phyloP scores from a whole-genome alignment of 331 rosid species.

The Malus hybrid region DNA sequence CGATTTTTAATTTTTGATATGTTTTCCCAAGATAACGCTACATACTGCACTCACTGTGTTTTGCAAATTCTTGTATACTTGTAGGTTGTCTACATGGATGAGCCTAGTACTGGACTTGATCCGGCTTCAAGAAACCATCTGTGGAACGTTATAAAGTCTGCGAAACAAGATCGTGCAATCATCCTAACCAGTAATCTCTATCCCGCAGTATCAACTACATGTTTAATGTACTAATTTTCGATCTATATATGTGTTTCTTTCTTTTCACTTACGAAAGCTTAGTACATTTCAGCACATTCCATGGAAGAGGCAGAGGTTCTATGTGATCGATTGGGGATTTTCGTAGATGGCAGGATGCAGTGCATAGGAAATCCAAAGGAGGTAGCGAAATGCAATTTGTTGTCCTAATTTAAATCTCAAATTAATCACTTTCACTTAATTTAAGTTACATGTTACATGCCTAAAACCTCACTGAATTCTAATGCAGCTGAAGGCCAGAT shows the following conservation, averaged over 20 bases:
- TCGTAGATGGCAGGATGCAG: constrained; percentile 62
- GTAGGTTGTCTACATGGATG: constrained; percentile 85
- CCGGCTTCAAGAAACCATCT: constrained; percentile 74
- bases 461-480: not conserved
- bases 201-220: not conserved
- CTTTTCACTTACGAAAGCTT: not conserved
- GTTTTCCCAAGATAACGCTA: not conserved
- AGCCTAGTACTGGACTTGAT: constrained; percentile 75
- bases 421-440: too few relatives aligned
- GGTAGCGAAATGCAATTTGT: constrained; percentile 25
- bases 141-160: constrained; percentile 72
- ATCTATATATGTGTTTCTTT: not conserved
- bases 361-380: constrained; percentile 76
- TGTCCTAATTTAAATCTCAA: not conserved
- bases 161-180: constrained; percentile 67
- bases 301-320: constrained; percentile 83
- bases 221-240: too few relatives aligned
- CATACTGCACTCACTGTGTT: too few relatives aligned
- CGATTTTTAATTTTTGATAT: not conserved
- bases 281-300: constrained; percentile 56
- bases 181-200: constrained; percentile 53
- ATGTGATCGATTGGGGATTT: constrained; percentile 67
- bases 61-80: not conserved
- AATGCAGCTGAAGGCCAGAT: constrained; percentile 59
- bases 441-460: too few relatives aligned